Evolutionary conservation across 352 stramenopile species (phyloP).

Genomic region (Thraustotheca clavata): DNA sequence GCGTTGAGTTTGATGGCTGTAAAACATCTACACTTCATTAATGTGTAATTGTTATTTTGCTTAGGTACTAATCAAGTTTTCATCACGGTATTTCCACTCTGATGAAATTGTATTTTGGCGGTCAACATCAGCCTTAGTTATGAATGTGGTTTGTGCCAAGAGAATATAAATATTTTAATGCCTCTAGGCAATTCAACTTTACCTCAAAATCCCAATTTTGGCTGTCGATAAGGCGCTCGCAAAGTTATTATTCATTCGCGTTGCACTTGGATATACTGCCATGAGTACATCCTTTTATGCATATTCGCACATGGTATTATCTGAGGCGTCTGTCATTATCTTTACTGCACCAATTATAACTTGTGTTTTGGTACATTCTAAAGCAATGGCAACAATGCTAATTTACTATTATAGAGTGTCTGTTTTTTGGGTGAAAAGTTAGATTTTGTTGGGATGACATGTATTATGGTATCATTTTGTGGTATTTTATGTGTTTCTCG

Average conservation of each 20-base stretch:
- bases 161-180: too few species aligned
- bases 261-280: constrained; percentile 39
- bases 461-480: constrained; percentile 38
- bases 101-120: constrained; percentile 58
- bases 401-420: constrained; percentile 26
- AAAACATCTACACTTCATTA: background rate
- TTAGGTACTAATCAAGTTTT: constrained; percentile 48
- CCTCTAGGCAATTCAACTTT: constrained; percentile 5
- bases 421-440: constrained; percentile 40
- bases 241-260: constrained; percentile 48
- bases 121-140: constrained; percentile 33
- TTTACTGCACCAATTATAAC: constrained; percentile 61
- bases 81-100: constrained; percentile 32
- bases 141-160: constrained; percentile 37
- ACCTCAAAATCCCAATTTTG: constrained; percentile 3
- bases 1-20: constrained; percentile 9
- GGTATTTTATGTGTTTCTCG: constrained; percentile 49
- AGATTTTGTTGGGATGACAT: constrained; percentile 35
- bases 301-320: constrained; percentile 63
- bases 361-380: constrained; percentile 43
- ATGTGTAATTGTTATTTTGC: constrained; percentile 40
- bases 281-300: constrained; percentile 65
- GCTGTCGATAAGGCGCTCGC: background rate
- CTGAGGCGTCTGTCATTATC: constrained; percentile 55
- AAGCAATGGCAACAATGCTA: background rate